Evolutionary conservation across 352 stramenopile species (phyloP).

Genomic region (Globisporangium perplexum): DNA sequence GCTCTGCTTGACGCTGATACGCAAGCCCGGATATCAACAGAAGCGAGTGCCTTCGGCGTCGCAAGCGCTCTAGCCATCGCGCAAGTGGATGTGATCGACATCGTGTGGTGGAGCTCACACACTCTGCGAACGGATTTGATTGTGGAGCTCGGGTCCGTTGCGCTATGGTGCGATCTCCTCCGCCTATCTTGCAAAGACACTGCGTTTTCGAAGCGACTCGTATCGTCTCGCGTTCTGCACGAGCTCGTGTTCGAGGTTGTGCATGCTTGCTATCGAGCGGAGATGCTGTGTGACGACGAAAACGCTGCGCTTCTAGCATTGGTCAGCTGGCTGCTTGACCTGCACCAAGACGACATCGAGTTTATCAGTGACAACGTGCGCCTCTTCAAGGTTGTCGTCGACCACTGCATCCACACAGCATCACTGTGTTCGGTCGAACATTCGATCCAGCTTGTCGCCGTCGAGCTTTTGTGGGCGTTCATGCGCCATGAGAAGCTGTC

Average conservation of each 20-base stretch:
- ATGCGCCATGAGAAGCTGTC: background rate
- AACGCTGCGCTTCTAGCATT: conserved; percentile 7
- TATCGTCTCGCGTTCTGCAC: conserved; percentile 1
- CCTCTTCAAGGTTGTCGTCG: background rate
- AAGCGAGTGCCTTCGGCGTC: background rate
- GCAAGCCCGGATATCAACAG: too few relatives aligned
- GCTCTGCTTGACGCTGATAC: background rate
- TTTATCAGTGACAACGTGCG: conserved; percentile 1
- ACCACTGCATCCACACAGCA: conserved; percentile 9
- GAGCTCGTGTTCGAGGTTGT: conserved; percentile 1
- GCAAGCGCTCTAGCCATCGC: background rate
- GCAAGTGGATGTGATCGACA: conserved; percentile 6
- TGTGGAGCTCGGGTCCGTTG: background rate
- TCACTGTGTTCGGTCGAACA: conserved; percentile 3
- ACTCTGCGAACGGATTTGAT: background rate
- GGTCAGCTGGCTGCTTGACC: background rate
- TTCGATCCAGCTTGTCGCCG: conserved; percentile 3
- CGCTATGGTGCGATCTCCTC: conserved; percentile 11
- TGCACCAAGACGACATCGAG: background rate
- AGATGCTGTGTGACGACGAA: background rate
- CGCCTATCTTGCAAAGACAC: background rate
- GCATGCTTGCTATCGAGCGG: background rate
- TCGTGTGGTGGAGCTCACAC: conserved; percentile 9
- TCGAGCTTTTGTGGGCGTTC: conserved; percentile 7
- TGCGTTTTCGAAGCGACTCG: background rate